Evolutionary conservation across 2,329 filamentous ascomycete species (phyloP), one percentile per base, ranked within the genome.

Genomic region (Aspergillus hiratsukae): DNA sequence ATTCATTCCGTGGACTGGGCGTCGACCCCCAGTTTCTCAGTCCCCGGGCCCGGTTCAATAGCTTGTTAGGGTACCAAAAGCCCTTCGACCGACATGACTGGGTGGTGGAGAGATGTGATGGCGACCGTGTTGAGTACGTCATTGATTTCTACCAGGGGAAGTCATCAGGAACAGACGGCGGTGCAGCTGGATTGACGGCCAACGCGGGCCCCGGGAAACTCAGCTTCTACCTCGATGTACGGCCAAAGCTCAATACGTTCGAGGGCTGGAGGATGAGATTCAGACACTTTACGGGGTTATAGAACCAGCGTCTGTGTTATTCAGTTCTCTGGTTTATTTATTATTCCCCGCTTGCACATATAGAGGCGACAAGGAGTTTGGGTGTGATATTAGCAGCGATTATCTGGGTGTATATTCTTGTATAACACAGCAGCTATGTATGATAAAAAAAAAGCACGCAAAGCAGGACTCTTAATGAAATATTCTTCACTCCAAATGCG

Each of bases 41-140:
- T 3, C 94, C 94, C 0, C 87, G 87, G 59, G 94, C 94, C 2
- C 81, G 92, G 57, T 74, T 94, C 63, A 95, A 96, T 73, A 89
- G 87, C 4, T 75, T 91, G 56, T 76, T 96, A 53, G 94, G 94
- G n/a, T 97, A 96, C 73, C 87, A 88, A 58, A 81, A 87, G 53
- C 94, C 94, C 1, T 99, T 99, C 74, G 94, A 99, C 76, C 82
- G 94, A 28, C 94, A 99, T 73, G 94, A 99, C 74, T 99, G 94
- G 94, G 86, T 97, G 25, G 87, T 99, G 37, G 92, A 99, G 75
- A 82, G 94, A 52, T 97, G 94, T 70, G 93, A 89, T 21, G 77
- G 77, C 6, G 69, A 72, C 56, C 85, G 84, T 67, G 78, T 99
- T 50, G 94, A 97, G 67, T 99, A 99, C 72, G 88, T 99, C 41